Evolutionary conservation across 169 alveolate species (phyloP).

Genomic region (Plasmodium cynomolgi): DNA sequence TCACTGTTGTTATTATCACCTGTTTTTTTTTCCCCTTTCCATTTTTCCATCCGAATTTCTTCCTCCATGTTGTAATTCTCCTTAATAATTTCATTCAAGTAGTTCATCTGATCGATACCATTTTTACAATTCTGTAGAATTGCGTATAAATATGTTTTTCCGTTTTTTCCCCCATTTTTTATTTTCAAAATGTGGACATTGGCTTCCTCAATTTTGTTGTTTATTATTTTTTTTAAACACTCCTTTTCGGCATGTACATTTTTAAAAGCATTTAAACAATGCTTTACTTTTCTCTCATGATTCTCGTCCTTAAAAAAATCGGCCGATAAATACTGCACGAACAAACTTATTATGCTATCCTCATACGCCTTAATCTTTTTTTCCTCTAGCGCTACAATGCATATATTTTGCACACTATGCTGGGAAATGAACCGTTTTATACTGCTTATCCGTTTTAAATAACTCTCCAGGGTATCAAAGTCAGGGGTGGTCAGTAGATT

Average conservation of each 20-base stretch:
- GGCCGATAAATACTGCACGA: constrained; percentile 12
- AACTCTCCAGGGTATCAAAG: constrained; percentile 13
- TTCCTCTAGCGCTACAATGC: constrained; percentile 1
- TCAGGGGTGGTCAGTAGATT: background rate
- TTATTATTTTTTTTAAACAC: constrained; percentile 32
- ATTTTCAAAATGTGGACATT: constrained; percentile 10
- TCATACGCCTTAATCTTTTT: constrained; percentile 24
- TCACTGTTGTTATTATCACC: background rate
- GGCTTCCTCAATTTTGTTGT: constrained; percentile 27
- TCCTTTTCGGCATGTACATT: constrained; percentile 37
- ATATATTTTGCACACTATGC: constrained; percentile 42
- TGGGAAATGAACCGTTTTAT: background rate
- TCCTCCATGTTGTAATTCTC: constrained; percentile 1
- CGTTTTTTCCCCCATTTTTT: constrained; percentile 13
- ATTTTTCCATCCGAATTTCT: background rate
- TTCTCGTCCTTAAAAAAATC: constrained; percentile 39
- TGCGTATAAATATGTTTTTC: constrained; percentile 10
- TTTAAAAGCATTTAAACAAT: constrained; percentile 26
- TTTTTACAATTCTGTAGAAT: constrained; percentile 47
- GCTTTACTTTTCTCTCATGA: constrained; percentile 21
- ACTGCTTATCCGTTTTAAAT: constrained; percentile 21
- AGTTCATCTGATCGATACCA: constrained; percentile 37
- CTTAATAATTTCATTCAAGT: constrained; percentile 22
- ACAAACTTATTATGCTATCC: constrained; percentile 9
- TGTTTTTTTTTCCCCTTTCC: background rate